These are phyloP conservation scores for Eutypa lata DNA, from an alignment of 2,329 filamentous ascomycete genomes.

Conservation along the genomic window DNA sequence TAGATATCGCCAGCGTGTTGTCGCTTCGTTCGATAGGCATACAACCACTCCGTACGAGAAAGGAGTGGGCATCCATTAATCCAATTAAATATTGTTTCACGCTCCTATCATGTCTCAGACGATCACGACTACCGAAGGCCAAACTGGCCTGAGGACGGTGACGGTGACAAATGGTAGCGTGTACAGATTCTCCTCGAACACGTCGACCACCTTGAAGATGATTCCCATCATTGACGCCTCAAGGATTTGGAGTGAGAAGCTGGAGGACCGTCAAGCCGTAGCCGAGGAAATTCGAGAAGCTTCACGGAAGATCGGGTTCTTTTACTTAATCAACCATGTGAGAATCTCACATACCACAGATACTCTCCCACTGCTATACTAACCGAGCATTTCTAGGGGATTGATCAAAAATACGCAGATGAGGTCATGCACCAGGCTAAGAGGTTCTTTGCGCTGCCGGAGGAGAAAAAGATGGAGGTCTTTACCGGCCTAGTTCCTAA, in stretches of 20 bases:
- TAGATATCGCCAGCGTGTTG: neutral
- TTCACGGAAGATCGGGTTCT: slow-evolving; percentile 37
- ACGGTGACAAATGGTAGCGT: slow-evolving; percentile 20
- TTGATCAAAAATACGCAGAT: slow-evolving; percentile 27
- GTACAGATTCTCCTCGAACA: slow-evolving; percentile 23
- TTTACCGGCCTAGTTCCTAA: slow-evolving; percentile 35
- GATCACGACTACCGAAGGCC: neutral
- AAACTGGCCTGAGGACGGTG: slow-evolving; percentile 7
- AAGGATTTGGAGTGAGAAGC: slow-evolving; percentile 28
- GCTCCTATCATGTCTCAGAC: slow-evolving; percentile 11
- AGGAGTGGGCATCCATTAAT: neutral
- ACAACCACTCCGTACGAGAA: neutral
- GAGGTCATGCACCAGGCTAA: slow-evolving; percentile 34
- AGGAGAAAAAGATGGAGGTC: slow-evolving; percentile 45
- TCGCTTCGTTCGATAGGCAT: neutral
- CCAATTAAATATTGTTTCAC: neutral
- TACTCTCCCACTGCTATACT: neutral
- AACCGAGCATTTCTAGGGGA: slow-evolving; percentile 15
- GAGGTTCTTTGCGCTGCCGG: slow-evolving; percentile 39
- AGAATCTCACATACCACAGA: neutral
- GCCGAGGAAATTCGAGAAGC: slow-evolving; percentile 36
- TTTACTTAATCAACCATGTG: slow-evolving; percentile 34
- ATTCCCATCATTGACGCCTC: slow-evolving; percentile 41
- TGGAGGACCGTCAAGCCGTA: slow-evolving; percentile 33
- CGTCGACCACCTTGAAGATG: slow-evolving; percentile 18